These are phyloP conservation scores for Malbranchea zuffiana DNA, from an alignment of 2,329 filamentous ascomycete species.

Conservation along the genomic window DNA sequence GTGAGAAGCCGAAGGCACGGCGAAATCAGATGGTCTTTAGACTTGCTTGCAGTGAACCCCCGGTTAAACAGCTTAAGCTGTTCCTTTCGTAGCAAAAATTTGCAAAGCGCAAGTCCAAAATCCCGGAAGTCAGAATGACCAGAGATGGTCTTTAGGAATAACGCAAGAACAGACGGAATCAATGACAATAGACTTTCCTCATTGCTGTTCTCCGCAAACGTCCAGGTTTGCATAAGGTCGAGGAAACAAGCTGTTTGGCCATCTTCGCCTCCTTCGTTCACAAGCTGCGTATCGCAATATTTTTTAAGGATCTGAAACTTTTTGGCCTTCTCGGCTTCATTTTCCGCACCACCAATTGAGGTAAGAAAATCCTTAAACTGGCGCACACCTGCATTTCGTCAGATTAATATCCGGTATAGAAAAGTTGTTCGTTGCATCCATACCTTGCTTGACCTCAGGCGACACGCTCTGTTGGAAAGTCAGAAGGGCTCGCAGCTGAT, in stretches of 20 bases:
- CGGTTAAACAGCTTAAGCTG: constrained; percentile 71
- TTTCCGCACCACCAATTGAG: constrained; percentile 29
- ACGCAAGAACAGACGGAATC: constrained; percentile 66
- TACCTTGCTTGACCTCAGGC: constrained; percentile 49
- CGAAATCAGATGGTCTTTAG: constrained; percentile 79
- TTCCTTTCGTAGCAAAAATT: constrained; percentile 66
- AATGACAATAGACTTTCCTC: constrained; percentile 73
- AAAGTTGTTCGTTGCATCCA: constrained; percentile 22
- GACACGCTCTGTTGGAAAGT: constrained; percentile 57
- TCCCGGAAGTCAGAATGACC: constrained; percentile 61
- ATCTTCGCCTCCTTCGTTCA: constrained; percentile 37
- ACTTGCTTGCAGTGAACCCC: constrained; percentile 66
- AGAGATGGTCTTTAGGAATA: constrained; percentile 70
- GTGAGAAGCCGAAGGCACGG: constrained; percentile 76
- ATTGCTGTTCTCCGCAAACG: constrained; percentile 65
- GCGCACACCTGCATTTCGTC: constrained; percentile 27
- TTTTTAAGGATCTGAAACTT: constrained; percentile 36
- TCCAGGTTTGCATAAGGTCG: constrained; percentile 82
- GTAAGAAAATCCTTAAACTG: constrained; percentile 37
- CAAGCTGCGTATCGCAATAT: constrained; percentile 45
- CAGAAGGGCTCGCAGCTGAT: constrained; percentile 59
- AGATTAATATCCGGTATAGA: constrained; percentile 1
- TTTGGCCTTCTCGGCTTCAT: constrained; percentile 27
- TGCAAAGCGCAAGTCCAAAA: constrained; percentile 66
- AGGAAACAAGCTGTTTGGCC: constrained; percentile 55